Conservation (phyloP, 2,329 filamentous ascomycete species). For the Geosmithia morbida region DNA sequence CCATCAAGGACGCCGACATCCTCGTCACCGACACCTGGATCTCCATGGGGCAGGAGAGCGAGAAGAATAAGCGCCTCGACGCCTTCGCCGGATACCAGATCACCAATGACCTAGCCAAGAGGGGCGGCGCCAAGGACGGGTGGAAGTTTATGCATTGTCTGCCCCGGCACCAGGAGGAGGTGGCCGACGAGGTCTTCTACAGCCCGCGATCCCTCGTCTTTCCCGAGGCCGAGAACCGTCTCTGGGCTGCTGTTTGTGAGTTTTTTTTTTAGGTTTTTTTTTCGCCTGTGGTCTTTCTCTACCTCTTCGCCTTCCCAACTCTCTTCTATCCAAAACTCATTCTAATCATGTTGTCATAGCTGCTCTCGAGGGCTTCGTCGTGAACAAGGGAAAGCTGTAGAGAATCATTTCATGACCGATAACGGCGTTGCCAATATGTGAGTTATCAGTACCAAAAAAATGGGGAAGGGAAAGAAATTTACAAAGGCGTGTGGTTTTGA, state of each 20-base stretch:
- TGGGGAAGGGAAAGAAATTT: conserved; percentile 1
- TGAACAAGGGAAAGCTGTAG: conserved; percentile 76
- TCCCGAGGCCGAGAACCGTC: conserved; percentile 81
- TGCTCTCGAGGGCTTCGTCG: conserved; percentile 75
- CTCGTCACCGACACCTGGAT: conserved; percentile 97
- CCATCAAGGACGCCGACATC: conserved; percentile 71
- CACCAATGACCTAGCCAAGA: conserved; percentile 68
- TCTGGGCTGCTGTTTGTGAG: conserved; percentile 76
- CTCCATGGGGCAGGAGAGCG: conserved; percentile 92
- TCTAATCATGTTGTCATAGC: conserved; percentile 24
- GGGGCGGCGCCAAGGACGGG: conserved; percentile 69
- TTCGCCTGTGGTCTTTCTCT: not conserved
- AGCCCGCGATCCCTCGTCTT: conserved; percentile 76
- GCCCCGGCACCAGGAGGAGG: conserved; percentile 83
- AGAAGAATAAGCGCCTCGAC: conserved; percentile 60
- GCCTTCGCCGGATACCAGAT: conserved; percentile 88
- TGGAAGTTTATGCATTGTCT: conserved; percentile 99
- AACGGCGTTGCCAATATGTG: conserved; percentile 1
- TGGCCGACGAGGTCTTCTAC: conserved; percentile 91
- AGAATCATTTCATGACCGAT: not conserved
- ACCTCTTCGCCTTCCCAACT: not conserved
- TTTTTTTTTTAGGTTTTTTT: conserved; percentile 7
- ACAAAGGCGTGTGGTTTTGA: not conserved
- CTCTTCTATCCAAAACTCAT: not conserved
- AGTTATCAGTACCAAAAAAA: conserved; percentile 6